Percentiles rank a stretch among this genome's conserved stretches.
phyloP scores from a whole-genome alignment of 768 basidiomycete genomes.

The Strobilomyces echinocephalus region DNA sequence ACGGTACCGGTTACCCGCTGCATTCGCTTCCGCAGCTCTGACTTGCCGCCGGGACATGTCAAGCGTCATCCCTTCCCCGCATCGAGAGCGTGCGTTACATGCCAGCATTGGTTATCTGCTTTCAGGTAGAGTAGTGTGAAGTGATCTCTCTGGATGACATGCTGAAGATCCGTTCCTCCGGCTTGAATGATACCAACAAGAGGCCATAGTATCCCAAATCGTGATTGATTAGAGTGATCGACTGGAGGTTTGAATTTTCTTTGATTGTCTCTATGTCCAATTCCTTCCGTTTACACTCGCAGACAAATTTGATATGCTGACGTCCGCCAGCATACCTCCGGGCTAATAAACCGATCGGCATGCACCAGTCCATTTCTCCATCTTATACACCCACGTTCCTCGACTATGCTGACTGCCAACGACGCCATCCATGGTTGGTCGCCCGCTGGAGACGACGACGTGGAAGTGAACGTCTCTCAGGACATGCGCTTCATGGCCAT shows the following conservation, averaged over 20 bases:
- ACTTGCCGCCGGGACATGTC: background rate
- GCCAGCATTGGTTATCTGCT: too few species aligned
- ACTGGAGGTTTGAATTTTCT: constrained; percentile 12
- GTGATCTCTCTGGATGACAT: background rate
- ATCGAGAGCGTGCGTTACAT: background rate
- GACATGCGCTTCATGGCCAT: constrained; percentile 9
- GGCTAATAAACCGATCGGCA: constrained; percentile 6
- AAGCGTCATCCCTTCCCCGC: background rate
- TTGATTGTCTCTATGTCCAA: background rate
- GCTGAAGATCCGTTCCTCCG: background rate
- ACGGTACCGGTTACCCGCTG: background rate
- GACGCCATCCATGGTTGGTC: constrained; percentile 25
- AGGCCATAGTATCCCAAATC: background rate
- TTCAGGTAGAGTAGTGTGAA: too few species aligned
- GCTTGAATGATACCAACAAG: background rate
- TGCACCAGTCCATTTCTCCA: background rate
- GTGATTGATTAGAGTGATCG: constrained; percentile 9
- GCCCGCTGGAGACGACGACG: constrained; percentile 24
- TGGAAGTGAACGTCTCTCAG: constrained; percentile 25
- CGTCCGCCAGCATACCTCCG: background rate
- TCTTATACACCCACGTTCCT: background rate
- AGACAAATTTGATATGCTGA: background rate
- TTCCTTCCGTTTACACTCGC: constrained; percentile 5
- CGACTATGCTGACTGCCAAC: constrained; percentile 9
- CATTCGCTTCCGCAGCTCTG: background rate